Base-by-base conservation (phyloP, 768 basidiomycete species). In the Sutorius australiensis region DNA sequence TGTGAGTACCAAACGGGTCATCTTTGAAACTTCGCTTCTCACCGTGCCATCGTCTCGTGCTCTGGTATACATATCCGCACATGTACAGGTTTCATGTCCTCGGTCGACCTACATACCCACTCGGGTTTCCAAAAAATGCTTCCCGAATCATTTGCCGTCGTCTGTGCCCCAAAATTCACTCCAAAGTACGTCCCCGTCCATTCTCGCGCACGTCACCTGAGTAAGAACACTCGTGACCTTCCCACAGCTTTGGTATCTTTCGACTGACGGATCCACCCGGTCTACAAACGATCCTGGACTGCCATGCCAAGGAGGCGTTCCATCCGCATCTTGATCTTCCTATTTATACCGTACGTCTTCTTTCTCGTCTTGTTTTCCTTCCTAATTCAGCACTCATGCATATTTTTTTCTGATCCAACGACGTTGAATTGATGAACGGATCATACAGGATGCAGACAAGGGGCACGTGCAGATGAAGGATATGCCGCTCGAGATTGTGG, bases 51-150 rank as follows among this genome's bases (percentile, higher is more conserved):
- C 12, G 19, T 27, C 1, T n/a, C 21, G 12, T 21, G 21, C 13
- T 16, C 12, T n/a, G 19, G 36, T 42, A 21, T 27, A 36, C 28
- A 12, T 47, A 24, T n/a, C 6, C 7, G n/a, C 16, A 11, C n/a
- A 34, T 21, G 8, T n/a, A 38, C 53, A 87, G 84, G 84, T 69
- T 97, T 97, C 73, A 92, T 95, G 89, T 94, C 92, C 6, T 95
- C 92, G 8, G 86, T 95, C 16, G 93, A 95, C 67, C 69, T 97
- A 19, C 93, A 97, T 61, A 95, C 92, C 3, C 93, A 95, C 67
- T 84, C 89, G 1, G 86, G 81, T 8, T 97, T 94, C 72, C 93
- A 95, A 61, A 69, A 81, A 33, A 93, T 92, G 86, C 78, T 97
- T 4, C 89, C 88, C 0, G 93, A 97, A 65, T 92, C 90, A 0